Percentiles rank a stretch among this genome's conserved stretches.
Evolutionary conservation across 257 asterid species (phyloP).

Genomic region (Paraleonurus japonicus): DNA sequence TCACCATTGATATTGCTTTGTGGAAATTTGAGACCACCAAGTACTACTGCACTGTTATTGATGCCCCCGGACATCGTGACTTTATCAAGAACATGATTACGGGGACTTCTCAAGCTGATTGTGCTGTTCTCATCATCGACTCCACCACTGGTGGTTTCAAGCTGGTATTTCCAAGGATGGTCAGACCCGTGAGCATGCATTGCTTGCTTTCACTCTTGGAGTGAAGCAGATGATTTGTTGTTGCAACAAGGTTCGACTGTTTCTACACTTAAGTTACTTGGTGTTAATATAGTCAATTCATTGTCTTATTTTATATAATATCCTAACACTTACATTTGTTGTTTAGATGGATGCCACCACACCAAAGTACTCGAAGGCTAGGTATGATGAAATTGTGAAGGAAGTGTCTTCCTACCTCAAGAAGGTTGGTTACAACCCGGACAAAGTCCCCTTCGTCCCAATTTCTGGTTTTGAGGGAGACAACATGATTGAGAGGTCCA

Average conservation of each 20-base stretch:
- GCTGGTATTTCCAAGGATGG: slow-evolving; percentile 93
- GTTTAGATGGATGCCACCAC: slow-evolving; percentile 84
- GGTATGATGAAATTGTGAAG: slow-evolving; percentile 76
- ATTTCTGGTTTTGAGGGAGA: slow-evolving; percentile 52
- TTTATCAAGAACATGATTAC: slow-evolving; percentile 28
- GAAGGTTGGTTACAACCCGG: slow-evolving; percentile 90
- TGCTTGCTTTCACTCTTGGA: slow-evolving; percentile 86
- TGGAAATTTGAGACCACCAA: slow-evolving; percentile 91
- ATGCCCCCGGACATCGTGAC: slow-evolving; percentile 29
- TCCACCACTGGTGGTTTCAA: slow-evolving; percentile 88
- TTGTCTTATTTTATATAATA: background rate
- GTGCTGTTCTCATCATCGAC: slow-evolving; percentile 78
- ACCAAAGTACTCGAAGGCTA: slow-evolving; percentile 76
- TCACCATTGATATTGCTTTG: slow-evolving; percentile 77
- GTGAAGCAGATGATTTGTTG: slow-evolving; percentile 82
- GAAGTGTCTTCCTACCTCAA: slow-evolving; percentile 78
- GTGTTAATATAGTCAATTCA: background rate
- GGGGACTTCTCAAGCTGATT: slow-evolving; percentile 68
- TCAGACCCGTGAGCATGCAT: slow-evolving; percentile 86
- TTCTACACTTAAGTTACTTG: too few species aligned
- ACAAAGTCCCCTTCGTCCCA: slow-evolving; percentile 72
- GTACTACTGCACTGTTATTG: slow-evolving; percentile 82
- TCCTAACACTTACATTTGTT: background rate
- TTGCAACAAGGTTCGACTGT: slow-evolving; percentile 57
- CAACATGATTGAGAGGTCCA: slow-evolving; percentile 57